A percentile compares a stretch with the other conserved stretches of the same genome.
phyloP scores from a whole-genome alignment of 2,329 filamentous ascomycete genomes.

The Hypoxylon sp. region DNA sequence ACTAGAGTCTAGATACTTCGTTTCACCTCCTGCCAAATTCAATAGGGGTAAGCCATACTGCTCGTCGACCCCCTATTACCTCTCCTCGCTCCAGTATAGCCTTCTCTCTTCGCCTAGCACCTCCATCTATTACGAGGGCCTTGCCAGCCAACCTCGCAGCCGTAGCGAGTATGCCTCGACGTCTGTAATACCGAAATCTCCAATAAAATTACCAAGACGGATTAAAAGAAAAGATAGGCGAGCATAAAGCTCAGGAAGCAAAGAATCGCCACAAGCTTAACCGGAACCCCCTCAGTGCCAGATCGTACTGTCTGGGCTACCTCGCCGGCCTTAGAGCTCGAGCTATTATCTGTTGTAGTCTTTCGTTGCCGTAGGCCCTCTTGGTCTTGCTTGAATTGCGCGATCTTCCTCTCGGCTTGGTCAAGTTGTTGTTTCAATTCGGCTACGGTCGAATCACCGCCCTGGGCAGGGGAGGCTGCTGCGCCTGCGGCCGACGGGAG shows the following conservation, averaged over 20 bases:
- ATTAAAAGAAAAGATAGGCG: conserved; percentile 95
- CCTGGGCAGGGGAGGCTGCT: conserved; percentile 65
- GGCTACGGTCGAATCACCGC: conserved; percentile 62
- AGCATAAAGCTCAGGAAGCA: conserved; percentile 93
- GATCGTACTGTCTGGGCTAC: conserved; percentile 69
- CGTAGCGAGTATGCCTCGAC: conserved; percentile 15
- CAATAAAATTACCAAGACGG: conserved; percentile 33
- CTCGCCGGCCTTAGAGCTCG: conserved; percentile 57
- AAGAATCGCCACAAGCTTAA: conserved; percentile 86
- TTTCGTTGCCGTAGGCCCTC: conserved; percentile 86
- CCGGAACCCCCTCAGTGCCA: conserved; percentile 83
- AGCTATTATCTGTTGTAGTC: conserved; percentile 69
- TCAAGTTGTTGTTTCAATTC: conserved; percentile 81
- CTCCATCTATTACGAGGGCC: conserved; percentile 15
- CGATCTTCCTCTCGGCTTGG: conserved; percentile 81
- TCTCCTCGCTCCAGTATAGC: conserved; percentile 24
- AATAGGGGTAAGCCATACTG: conserved; percentile 9
- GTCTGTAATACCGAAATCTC: conserved; percentile 22
- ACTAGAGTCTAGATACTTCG: conserved; percentile 32
- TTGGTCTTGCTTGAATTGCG: conserved; percentile 75
- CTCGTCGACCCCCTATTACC: conserved; percentile 28
- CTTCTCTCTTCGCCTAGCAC: conserved; percentile 11
- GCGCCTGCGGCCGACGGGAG: conserved; percentile 52
- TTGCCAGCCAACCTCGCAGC: conserved; percentile 9
- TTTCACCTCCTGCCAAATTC: conserved; percentile 22